These are phyloP conservation scores for Petrea volubilis DNA, from an alignment of 257 asterid species.

Conservation along the genomic window DNA sequence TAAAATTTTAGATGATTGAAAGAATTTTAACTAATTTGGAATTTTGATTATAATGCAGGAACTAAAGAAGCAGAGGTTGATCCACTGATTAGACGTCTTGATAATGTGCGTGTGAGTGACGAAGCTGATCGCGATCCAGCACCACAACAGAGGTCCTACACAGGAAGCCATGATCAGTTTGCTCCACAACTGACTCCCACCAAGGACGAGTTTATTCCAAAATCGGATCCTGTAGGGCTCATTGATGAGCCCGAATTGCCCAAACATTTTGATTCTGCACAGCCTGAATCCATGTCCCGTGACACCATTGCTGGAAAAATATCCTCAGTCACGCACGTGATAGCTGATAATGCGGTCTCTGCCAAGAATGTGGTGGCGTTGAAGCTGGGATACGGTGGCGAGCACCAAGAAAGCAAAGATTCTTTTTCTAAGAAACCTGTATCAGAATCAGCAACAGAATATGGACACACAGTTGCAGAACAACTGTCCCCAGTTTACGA, in stretches of 20 bases:
- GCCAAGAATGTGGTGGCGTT: slow-evolving; percentile 54
- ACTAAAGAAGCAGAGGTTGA: slow-evolving; percentile 44
- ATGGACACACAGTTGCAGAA: slow-evolving; percentile 30
- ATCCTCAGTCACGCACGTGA: slow-evolving; percentile 34
- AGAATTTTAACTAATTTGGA: no score
- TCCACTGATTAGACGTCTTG: slow-evolving; percentile 46
- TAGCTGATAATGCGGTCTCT: slow-evolving; percentile 45
- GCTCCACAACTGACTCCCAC: slow-evolving; percentile 35
- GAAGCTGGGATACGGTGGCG: slow-evolving; percentile 47
- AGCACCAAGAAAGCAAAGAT: neutral
- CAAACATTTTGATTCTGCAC: slow-evolving; percentile 24
- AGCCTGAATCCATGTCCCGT: slow-evolving; percentile 35
- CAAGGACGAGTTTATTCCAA: neutral
- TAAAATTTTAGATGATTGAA: no score
- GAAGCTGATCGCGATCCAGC: neutral
- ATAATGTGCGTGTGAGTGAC: slow-evolving; percentile 30
- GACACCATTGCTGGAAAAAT: slow-evolving; percentile 40
- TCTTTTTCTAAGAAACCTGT: neutral
- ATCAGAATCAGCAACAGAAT: slow-evolving; percentile 31
- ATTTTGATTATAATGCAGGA: slow-evolving; percentile 28
- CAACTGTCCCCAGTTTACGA: slow-evolving; percentile 40
- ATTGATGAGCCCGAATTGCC: slow-evolving; percentile 26
- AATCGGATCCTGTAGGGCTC: slow-evolving; percentile 7
- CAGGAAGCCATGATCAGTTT: slow-evolving; percentile 64
- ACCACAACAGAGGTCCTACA: slow-evolving; percentile 11